A percentile compares a stretch with the other conserved stretches of the same genome.
Evolutionary conservation across 768 basidiomycete genomes (phyloP).

Genomic region (Cytidiella melzeri): DNA sequence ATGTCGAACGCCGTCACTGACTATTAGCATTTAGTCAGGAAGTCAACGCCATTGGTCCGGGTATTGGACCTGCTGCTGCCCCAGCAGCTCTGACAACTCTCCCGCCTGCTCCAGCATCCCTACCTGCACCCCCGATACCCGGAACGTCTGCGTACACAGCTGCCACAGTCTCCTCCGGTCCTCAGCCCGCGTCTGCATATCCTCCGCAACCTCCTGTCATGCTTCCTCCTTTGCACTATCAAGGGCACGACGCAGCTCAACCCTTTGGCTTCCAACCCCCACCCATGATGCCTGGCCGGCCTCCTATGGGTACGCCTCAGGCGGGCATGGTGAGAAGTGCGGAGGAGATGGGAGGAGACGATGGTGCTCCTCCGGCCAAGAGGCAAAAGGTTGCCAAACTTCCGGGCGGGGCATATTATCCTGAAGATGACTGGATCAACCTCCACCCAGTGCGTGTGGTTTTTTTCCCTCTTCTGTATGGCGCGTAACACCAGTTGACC

Average conservation of each 20-base stretch:
- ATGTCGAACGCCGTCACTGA: slow-evolving; percentile 10
- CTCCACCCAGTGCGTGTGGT: slow-evolving; percentile 68
- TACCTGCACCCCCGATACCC: slow-evolving; percentile 63
- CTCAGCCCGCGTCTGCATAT: slow-evolving; percentile 79
- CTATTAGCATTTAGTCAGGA: slow-evolving; percentile 49
- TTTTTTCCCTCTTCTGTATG: neutral
- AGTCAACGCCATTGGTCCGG: slow-evolving; percentile 74
- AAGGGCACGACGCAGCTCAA: slow-evolving; percentile 68
- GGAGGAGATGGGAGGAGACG: slow-evolving; percentile 74
- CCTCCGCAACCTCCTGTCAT: slow-evolving; percentile 64
- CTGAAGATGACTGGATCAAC: slow-evolving; percentile 84
- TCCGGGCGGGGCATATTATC: slow-evolving; percentile 77
- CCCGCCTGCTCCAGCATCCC: slow-evolving; percentile 64
- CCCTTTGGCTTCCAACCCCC: slow-evolving; percentile 78
- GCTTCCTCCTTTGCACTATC: slow-evolving; percentile 82
- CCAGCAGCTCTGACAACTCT: slow-evolving; percentile 57
- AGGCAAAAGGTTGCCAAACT: slow-evolving; percentile 81
- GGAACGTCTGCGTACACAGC: slow-evolving; percentile 59
- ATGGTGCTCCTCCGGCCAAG: slow-evolving; percentile 78
- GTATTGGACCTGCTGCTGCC: slow-evolving; percentile 77
- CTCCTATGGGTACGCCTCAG: slow-evolving; percentile 51
- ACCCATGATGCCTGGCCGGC: slow-evolving; percentile 25
- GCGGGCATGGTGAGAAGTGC: slow-evolving; percentile 72
- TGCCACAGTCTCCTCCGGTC: slow-evolving; percentile 85
- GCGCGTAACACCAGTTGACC: too few relatives aligned